Base-by-base conservation (phyloP, 352 stramenopile genomes). In the Pythium rishiriense region DNA sequence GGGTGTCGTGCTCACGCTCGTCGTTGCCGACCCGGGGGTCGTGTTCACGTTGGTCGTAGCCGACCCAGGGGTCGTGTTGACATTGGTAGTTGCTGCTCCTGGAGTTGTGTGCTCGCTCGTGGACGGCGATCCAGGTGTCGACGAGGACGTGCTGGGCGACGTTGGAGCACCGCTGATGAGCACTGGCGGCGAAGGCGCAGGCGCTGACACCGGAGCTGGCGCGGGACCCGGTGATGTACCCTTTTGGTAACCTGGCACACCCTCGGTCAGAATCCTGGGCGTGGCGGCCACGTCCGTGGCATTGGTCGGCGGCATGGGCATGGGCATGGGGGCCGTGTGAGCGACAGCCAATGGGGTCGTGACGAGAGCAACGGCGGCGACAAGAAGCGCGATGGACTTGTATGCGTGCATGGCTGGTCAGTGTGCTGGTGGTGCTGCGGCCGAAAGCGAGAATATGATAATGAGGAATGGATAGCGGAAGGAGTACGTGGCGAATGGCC, bases 61-160 rank as follows among this genome's bases (percentile, higher is more conserved):
- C 7, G 37, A 45, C 14, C 37, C 37, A 45, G 37, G 37, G 7
- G 37, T 45, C 11, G 37, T 45, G 54, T 43, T 61, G 33, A 56
- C 35, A 19, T 42, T 64, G 22, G 31, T 64, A 2, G 57, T 56
- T 3, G 33, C 33, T 11, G 5, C 19, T 29, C 47, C 47, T 37
- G 47, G 47, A 3, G 47, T 53, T 3, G n/a, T 22, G 25, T 33
- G 35, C 1, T 39, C 47, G 37, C 24, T 53, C 1, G 22, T 53
- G 12, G 24, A 22, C 4, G 57, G 37, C 7, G 45, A 39, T 19
- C 43, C 55, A 25, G 42, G 54, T 8, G 41, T 58, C 4, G 51
- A 14, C 10, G 21, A 29, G n/a, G 47, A 35, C 4, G 48, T 22
- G 26, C 48, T 29, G 2, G 48, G 48, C 7, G 48, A 58, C 17